phyloP scores from a whole-genome alignment of 495 filamentous ascomycete species.

The Wilcoxina mikolae region DNA sequence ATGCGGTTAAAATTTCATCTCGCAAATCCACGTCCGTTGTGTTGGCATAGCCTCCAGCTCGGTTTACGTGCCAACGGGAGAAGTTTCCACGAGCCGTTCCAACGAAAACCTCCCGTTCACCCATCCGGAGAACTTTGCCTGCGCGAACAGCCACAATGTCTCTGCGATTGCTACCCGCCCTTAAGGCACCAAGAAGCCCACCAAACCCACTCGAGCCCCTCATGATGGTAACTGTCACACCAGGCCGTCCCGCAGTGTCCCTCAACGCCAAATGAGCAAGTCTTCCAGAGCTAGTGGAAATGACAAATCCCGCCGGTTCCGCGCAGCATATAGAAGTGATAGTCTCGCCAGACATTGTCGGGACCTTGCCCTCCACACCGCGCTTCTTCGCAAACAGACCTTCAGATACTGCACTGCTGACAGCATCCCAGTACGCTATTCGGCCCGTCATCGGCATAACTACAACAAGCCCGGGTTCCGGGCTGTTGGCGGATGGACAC shows the following conservation, averaged over 20 bases:
- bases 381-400: constrained; percentile 26
- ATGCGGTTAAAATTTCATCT: constrained; percentile 29
- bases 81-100: constrained; percentile 58
- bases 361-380: constrained; percentile 44
- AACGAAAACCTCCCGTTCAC: constrained; percentile 70
- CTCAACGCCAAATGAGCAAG: constrained; percentile 70
- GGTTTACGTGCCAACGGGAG: constrained; percentile 74
- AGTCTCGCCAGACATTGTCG: constrained; percentile 57
- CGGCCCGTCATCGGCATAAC: constrained; percentile 70
- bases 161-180: constrained; percentile 48
- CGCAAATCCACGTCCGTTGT: constrained; percentile 30
- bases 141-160: constrained; percentile 65
- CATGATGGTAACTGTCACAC: constrained; percentile 59
- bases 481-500: constrained; percentile 51
- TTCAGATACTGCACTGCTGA: constrained; percentile 33
- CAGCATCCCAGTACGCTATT: constrained; percentile 86
- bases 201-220: constrained; percentile 56
- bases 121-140: constrained; percentile 51
- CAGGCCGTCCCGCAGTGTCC: constrained; percentile 71
- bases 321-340: constrained; percentile 63
- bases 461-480: constrained; percentile 69
- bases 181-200: constrained; percentile 56
- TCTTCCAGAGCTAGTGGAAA: constrained; percentile 68
- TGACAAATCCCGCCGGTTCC: constrained; percentile 72
- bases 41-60: constrained; percentile 48